Conservation (phyloP, 306 rosid species). For the Sesbania bispinosa region DNA sequence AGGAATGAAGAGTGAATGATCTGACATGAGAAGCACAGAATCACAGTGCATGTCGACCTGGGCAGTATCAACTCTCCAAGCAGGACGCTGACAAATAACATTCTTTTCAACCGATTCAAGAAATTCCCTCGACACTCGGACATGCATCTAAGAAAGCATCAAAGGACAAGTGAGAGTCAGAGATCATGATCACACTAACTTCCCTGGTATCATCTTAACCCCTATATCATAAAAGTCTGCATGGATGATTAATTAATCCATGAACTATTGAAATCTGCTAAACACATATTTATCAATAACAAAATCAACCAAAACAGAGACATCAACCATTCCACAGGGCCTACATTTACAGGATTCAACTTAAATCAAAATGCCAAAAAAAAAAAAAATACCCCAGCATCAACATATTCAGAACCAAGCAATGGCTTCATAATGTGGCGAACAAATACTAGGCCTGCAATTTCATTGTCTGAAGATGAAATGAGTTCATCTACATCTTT, state of each 20-base stretch:
- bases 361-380: no score
- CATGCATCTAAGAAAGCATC: constrained; percentile 44
- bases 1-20: constrained; percentile 67
- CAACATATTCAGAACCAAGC: constrained; percentile 71
- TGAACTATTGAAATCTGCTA: background rate
- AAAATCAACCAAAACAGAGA: background rate
- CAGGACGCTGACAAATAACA: constrained; percentile 62
- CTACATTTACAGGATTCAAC: no score
- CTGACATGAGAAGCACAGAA: constrained; percentile 71
- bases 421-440: constrained; percentile 72
- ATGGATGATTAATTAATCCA: background rate
- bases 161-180: constrained; percentile 23
- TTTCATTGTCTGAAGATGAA: constrained; percentile 52
- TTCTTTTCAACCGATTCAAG: constrained; percentile 58
- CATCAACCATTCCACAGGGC: no score
- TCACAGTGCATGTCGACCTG: constrained; percentile 54
- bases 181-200: background rate
- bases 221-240: background rate
- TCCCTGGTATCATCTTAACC: background rate
- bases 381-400: constrained; percentile 65
- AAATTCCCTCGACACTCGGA: constrained; percentile 56
- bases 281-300: background rate
- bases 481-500: constrained; percentile 48
- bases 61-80: constrained; percentile 74
- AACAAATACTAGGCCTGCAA: constrained; percentile 49